Evolutionary conservation across 345 rosid species (phyloP), one percentile per base, ranked within the genome.

Genomic region (Draba incana): DNA sequence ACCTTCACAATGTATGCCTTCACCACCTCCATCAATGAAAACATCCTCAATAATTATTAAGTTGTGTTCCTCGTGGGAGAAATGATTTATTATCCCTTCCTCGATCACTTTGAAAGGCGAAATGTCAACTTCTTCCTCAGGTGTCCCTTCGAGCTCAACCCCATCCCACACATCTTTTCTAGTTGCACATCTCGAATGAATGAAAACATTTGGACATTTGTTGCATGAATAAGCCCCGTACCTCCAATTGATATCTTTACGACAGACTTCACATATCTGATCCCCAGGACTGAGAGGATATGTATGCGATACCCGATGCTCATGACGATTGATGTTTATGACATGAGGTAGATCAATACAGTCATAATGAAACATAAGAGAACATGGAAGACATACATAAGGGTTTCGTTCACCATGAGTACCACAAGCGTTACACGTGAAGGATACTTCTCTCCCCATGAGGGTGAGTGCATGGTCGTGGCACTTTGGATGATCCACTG

Each of bases 101-200:
- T 5, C 31, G 3, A 66, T 42, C 16, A 53, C 61, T 15, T 53
- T 2, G 12, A 66, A 53, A 6, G 70, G 70, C 0, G 8, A 4
- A 27, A 2, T 11, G 15, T 66, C 70, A 6, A 23, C 0, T 3
- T 1, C 0, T 42, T 42, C 61, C 6, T 66, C 61, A 42, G 60
- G 30, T 55, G 6, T 6, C 37, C 37, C 37, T 33, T 33, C 37
- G 37, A 33, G 37, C 2, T 33, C 37, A 5, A 33, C 8, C 8
- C 37, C 37, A 33, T 33, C 37, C 37, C 37, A 33, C 37, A 33
- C 37, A 6, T 33, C 37, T 33, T 33, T 6, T 0, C 37, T 6
- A 33, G 51, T 65, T 14, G 70, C 60, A 44, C 70, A 65, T 9
- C 6, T 52, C 0, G 70, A 65, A n/a, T 65, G 70, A 24, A 25